Evolutionary conservation across 768 basidiomycete species (phyloP).

Genomic region (Pisolithus sp.): DNA sequence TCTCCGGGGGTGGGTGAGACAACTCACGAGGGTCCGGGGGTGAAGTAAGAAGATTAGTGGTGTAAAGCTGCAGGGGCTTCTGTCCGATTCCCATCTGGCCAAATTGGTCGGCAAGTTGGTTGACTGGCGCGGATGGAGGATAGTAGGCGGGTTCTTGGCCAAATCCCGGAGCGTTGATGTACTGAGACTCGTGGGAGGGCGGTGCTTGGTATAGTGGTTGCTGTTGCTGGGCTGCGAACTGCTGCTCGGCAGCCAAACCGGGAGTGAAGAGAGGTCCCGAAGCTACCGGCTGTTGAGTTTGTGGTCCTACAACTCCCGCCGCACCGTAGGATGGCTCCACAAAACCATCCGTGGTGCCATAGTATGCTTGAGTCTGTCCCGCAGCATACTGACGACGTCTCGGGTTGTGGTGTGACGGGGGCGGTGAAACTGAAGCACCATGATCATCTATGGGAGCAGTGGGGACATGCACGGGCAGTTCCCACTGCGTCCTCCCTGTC

Average conservation of each 20-base stretch:
- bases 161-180: conserved; percentile 39
- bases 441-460: conserved; percentile 34
- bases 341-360: conserved; percentile 42
- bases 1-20: conserved; percentile 77
- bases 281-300: conserved; percentile 32
- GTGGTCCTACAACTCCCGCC: conserved; percentile 25
- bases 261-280: conserved; percentile 72
- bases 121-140: conserved; percentile 38
- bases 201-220: conserved; percentile 38
- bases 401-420: conserved; percentile 36
- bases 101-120: conserved; percentile 77
- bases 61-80: conserved; percentile 73
- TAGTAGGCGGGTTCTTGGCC: conserved; percentile 38
- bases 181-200: conserved; percentile 34
- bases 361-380: conserved; percentile 89
- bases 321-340: conserved; percentile 39
- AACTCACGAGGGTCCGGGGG: conserved; percentile 90
- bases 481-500: conserved; percentile 86
- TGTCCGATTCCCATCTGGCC: conserved; percentile 83
- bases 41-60: conserved; percentile 87
- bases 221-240: conserved; percentile 58
- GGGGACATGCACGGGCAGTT: conserved; percentile 49
- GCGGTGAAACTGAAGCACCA: conserved; percentile 39
- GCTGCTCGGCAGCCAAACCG: conserved; percentile 66
- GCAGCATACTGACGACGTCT: conserved; percentile 93